Evolutionary conservation across 2,329 filamentous ascomycete genomes (phyloP).

Genomic region (Trichoderma aggressivum): DNA sequence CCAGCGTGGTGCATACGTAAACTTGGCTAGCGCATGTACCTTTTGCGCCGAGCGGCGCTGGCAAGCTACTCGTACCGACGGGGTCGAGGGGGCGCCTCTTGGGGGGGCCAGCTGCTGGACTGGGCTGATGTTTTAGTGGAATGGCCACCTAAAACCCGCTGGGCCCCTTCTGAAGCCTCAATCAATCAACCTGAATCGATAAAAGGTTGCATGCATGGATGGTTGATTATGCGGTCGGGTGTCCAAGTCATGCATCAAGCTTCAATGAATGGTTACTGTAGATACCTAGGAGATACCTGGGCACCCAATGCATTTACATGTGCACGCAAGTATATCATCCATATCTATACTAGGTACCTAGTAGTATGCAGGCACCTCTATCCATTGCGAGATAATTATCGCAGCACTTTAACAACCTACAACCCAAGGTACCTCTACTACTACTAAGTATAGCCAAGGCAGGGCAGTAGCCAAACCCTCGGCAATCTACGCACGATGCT

Average conservation of each 20-base stretch:
- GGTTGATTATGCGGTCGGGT: not conserved
- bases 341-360: no score
- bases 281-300: no score
- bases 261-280: no score
- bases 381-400: not conserved
- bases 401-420: no score
- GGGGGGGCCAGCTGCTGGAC: not conserved
- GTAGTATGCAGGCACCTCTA: no score
- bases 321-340: no score
- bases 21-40: not conserved
- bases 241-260: not conserved
- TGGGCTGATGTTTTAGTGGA: constrained; percentile 2
- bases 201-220: not conserved
- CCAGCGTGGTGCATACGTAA: not conserved
- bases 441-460: not conserved
- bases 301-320: no score
- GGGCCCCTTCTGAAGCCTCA: not conserved
- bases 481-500: not conserved
- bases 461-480: not conserved
- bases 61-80: not conserved
- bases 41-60: not conserved
- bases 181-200: not conserved
- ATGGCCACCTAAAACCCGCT: not conserved
- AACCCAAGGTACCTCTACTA: no score
- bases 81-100: not conserved